These are phyloP conservation scores for Cystofilobasidium capitatum DNA, from an alignment of 768 basidiomycete genomes.

Conservation along the genomic window DNA sequence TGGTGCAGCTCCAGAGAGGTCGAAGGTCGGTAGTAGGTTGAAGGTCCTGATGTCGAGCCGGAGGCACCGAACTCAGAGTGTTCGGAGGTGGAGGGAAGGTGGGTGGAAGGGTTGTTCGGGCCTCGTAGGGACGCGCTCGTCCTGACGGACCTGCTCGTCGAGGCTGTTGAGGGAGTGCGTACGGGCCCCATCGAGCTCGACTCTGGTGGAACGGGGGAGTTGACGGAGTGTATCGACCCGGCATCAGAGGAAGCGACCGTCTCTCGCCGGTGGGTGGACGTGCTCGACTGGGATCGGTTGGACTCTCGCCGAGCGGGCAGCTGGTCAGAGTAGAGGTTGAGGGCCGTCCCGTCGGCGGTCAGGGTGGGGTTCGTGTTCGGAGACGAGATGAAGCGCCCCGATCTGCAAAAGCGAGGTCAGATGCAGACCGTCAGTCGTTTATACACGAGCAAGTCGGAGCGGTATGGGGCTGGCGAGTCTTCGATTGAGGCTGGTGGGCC, in stretches of 20 bases:
- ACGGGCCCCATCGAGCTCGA: constrained; percentile 13
- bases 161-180: constrained; percentile 5
- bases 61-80: constrained; percentile 7
- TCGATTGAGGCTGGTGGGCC: not conserved
- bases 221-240: not conserved
- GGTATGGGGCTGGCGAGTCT: not conserved
- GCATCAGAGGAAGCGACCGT: constrained; percentile 5
- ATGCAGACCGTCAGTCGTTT: no score
- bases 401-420: not conserved
- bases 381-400: constrained; percentile 52
- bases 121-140: constrained; percentile 8
- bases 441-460: not conserved
- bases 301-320: constrained; percentile 11
- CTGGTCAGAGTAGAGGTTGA: constrained; percentile 19
- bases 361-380: constrained; percentile 75
- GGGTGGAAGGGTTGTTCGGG: constrained; percentile 37
- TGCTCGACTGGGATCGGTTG: constrained; percentile 18
- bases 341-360: constrained; percentile 49
- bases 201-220: not conserved
- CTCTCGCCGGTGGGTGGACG: constrained; percentile 7
- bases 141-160: not conserved
- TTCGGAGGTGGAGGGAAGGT: not conserved
- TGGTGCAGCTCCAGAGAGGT: constrained; percentile 5
- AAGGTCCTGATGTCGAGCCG: not conserved
- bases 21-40: not conserved